phyloP scores from a whole-genome alignment of 2,329 filamentous ascomycete genomes.

The Venturiaceae sp. region DNA sequence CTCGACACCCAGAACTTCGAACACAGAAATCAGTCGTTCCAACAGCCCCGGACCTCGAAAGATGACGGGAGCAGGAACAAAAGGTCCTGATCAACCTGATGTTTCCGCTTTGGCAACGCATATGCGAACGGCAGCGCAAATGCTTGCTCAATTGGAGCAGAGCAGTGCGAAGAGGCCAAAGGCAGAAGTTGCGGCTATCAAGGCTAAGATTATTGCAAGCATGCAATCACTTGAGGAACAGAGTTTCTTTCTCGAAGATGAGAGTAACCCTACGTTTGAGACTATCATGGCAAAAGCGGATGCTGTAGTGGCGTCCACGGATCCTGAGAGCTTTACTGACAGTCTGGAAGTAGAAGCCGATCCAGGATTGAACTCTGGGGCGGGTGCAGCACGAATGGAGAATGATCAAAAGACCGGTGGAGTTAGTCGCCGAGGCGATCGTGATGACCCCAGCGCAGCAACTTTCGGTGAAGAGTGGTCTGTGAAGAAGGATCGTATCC shows the following conservation, averaged over 20 bases:
- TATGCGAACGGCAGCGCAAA: constrained; percentile 79
- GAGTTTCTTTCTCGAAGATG: constrained; percentile 66
- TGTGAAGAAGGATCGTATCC: constrained; percentile 73
- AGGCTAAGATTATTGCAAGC: constrained; percentile 79
- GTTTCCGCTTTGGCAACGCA: constrained; percentile 76
- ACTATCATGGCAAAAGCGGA: constrained; percentile 69
- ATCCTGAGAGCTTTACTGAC: constrained; percentile 23
- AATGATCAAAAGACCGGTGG: constrained; percentile 83
- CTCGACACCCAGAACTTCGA: constrained; percentile 59
- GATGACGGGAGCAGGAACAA: constrained; percentile 48
- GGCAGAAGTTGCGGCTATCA: constrained; percentile 72
- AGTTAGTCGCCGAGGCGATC: constrained; percentile 69
- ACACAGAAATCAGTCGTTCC: constrained; percentile 57
- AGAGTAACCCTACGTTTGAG: constrained; percentile 64
- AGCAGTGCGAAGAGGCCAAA: constrained; percentile 72
- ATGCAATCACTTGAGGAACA: constrained; percentile 85
- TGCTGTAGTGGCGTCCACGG: constrained; percentile 38
- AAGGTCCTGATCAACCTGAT: constrained; percentile 62
- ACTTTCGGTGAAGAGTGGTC: constrained; percentile 84
- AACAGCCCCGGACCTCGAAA: constrained; percentile 55
- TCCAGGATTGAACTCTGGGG: constrained; percentile 51
- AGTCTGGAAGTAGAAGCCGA: constrained; percentile 47
- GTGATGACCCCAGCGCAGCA: constrained; percentile 76
- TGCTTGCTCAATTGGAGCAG: constrained; percentile 74
- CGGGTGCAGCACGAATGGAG: constrained; percentile 76